Base-by-base conservation (phyloP, 441 rosid species). In the Croton laevigatus region DNA sequence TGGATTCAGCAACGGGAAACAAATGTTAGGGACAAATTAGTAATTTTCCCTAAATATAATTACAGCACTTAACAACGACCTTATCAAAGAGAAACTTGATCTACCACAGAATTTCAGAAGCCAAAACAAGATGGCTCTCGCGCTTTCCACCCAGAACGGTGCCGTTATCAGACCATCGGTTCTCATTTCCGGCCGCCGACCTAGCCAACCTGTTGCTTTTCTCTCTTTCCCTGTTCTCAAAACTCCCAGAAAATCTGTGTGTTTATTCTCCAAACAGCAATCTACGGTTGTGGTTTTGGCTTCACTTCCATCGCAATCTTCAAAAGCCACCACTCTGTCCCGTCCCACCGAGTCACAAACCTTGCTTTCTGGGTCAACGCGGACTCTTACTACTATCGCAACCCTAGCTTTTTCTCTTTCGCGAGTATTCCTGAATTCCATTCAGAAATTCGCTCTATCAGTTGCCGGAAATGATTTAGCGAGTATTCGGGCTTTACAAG, bases 311-410 rank as follows among this genome's bases (percentile, higher is more conserved):
- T n/a, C 68, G 17, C 67, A 59, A 6, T 52, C 79, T 55, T 19
- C 68, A 16, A 42, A 36, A 44, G 16, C 44, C 27, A 34, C 80
- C 8, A 0, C 13, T 5, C 68, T 45, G 3, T 27, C 65, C 3
- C 14, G 69, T 32, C 8, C 64, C 7, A 2, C 64, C 5, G 61
- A 48, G 22, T 20, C 58, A 0, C 67, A 36, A 14, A 36, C 59
- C 58, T 68, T 17, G 12, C 82, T 57, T 74, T 38, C 48, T 16
- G 85, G 79, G 0, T 82, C 96, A 2, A 88, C 94, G 14, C 85
- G 83, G 48, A 87, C 96, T 5, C 51, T 86, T 66, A 66, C 87
- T 22, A 81, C 89, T 14, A 75, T 90, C 70, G 64, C 78, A 6
- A 27, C 85, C 70, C 57, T 82, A 5, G 71, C 84, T 0, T 48